phyloP scores from a whole-genome alignment of 2,329 filamentous ascomycete genomes.

The Scedosporium apiospermum region DNA sequence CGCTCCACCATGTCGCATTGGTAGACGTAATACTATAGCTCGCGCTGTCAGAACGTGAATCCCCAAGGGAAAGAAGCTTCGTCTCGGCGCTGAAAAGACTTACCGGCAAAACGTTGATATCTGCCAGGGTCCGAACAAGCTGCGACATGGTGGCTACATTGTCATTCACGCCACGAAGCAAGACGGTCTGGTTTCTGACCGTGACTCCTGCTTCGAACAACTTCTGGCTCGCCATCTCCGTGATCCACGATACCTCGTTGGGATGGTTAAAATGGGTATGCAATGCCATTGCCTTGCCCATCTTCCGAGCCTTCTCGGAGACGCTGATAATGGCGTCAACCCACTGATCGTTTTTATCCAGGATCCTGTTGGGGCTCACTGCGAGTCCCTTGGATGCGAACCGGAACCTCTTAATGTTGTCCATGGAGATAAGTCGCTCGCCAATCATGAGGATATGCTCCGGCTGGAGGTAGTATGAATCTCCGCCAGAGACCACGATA shows the following conservation, averaged over 20 bases:
- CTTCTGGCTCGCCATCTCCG: slow-evolving; percentile 37
- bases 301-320: slow-evolving; percentile 35
- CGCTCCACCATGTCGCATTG: slow-evolving; percentile 53
- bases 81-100: slow-evolving; percentile 12
- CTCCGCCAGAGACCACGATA: slow-evolving; percentile 54
- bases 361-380: slow-evolving; percentile 45
- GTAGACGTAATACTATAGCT: slow-evolving; percentile 53
- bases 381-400: slow-evolving; percentile 54
- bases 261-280: slow-evolving; percentile 60
- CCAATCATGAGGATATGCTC: slow-evolving; percentile 44
- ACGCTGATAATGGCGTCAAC: slow-evolving; percentile 39
- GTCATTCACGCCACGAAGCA: slow-evolving; percentile 52
- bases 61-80: not conserved
- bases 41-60: not conserved
- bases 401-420: slow-evolving; percentile 49
- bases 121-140: slow-evolving; percentile 43
- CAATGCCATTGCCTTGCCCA: slow-evolving; percentile 50
- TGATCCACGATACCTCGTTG: slow-evolving; percentile 52
- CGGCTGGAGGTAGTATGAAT: slow-evolving; percentile 47
- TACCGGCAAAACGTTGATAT: slow-evolving; percentile 48
- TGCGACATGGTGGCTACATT: slow-evolving; percentile 38
- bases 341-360: slow-evolving; percentile 45
- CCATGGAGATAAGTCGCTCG: slow-evolving; percentile 43
- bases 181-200: slow-evolving; percentile 46
- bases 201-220: slow-evolving; percentile 30